Percentiles rank a stretch among this genome's conserved stretches.
phyloP scores from a whole-genome alignment of 352 stramenopile genomes.

The Thalassiosira livingstoniorum region DNA sequence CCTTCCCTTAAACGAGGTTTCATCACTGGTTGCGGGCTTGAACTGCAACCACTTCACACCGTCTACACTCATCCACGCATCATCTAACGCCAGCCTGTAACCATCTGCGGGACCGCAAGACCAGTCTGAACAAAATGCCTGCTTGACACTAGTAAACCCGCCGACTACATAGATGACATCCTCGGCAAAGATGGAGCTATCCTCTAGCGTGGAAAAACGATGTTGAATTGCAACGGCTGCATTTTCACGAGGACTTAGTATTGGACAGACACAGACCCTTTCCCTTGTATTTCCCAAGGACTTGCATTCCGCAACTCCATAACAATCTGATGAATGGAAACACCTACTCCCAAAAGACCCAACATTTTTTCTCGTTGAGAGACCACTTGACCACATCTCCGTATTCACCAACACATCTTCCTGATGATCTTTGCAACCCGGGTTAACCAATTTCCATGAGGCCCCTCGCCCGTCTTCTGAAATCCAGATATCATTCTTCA shows the following conservation, averaged over 20 bases:
- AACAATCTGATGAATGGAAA: constrained; percentile 75
- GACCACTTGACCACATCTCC: constrained; percentile 65
- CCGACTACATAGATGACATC: constrained; percentile 84
- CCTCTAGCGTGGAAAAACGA: constrained; percentile 52
- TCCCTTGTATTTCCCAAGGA: constrained; percentile 55
- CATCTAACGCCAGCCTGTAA: constrained; percentile 70
- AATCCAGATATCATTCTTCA: constrained; percentile 87
- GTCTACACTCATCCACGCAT: constrained; percentile 75
- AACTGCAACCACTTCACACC: constrained; percentile 69
- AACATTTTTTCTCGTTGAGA: constrained; percentile 49
- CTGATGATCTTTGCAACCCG: constrained; percentile 78
- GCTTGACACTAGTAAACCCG: constrained; percentile 75
- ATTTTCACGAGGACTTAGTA: constrained; percentile 82
- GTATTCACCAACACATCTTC: constrained; percentile 69
- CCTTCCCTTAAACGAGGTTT: constrained; percentile 51
- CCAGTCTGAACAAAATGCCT: constrained; percentile 74
- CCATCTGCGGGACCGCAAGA: constrained; percentile 72
- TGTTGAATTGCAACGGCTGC: constrained; percentile 75
- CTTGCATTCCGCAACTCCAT: constrained; percentile 76
- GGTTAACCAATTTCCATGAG: constrained; percentile 82
- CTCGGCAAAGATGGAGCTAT: constrained; percentile 53
- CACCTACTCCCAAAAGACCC: constrained; percentile 59
- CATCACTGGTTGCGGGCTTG: constrained; percentile 59
- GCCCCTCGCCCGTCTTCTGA: constrained; percentile 67
- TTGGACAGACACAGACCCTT: constrained; percentile 82